These are phyloP conservation scores for Leccinum rimulosum DNA, from an alignment of 768 basidiomycete genomes.

Conservation along the genomic window DNA sequence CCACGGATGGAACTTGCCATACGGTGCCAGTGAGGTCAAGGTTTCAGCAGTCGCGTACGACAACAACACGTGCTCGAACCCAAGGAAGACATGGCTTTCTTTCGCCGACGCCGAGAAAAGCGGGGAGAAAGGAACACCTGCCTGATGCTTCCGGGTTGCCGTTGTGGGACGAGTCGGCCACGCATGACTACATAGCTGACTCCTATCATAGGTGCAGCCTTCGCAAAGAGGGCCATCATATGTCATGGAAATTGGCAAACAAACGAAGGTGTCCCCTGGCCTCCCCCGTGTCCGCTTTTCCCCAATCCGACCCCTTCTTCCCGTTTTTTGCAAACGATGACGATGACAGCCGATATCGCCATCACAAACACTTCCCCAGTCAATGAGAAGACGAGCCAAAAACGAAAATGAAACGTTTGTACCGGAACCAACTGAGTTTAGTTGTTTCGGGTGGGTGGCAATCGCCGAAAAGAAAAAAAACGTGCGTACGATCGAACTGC, in stretches of 20 bases:
- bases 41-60: conserved; percentile 1
- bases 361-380: neutral
- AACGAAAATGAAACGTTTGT: neutral
- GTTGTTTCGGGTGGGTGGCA: neutral
- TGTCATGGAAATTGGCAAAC: neutral
- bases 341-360: neutral
- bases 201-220: neutral
- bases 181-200: neutral
- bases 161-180: neutral
- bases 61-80: conserved; percentile 3
- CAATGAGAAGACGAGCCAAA: neutral
- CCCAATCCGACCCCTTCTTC: neutral
- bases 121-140: neutral
- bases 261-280: neutral
- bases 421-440: neutral
- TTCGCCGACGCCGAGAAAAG: neutral
- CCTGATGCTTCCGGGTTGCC: neutral
- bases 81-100: conserved; percentile 3
- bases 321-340: neutral
- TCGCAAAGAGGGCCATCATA: neutral
- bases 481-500: neutral
- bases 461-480: neutral
- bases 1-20: neutral
- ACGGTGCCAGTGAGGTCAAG: neutral
- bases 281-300: neutral